Base-by-base conservation (phyloP, 306 rosid species). In the Echinosophora koreensis region DNA sequence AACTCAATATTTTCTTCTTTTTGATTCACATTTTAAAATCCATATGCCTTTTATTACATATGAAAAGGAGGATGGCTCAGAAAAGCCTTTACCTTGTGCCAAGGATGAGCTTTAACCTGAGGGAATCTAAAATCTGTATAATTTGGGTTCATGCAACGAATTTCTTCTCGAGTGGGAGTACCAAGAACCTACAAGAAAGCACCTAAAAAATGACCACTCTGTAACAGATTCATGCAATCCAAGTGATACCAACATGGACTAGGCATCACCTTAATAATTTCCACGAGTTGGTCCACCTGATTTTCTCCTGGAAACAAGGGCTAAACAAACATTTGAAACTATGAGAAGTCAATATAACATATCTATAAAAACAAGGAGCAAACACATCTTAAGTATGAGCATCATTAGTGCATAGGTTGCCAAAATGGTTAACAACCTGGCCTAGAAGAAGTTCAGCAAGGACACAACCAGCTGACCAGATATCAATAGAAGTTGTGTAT, bases 381-480 rank as follows among this genome's bases (percentile, higher is more conserved):
- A 42, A 60, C 50, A 60, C 6, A 10, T 78, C 41, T 37, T 4
- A 10, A 63, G 49, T 14, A 52, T 41, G 42, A 55, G 69, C 62
- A 60, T 66, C 37, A 77, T 39, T 59, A 49, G 8, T 30, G 17
- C 14, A 69, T n/a, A 38, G 55, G 39, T 27, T 39, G n/a, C 75
- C 44, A 77, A 10, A 42, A 56, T 64, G 66, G 55, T 73, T 44
- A 77, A 79, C 46, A 73, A 92, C 97, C 95, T 88, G 93, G 73
- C 96, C 96, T 38, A 89, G 73, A 83, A 92, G 97, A 81, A 92
- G 93, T 85, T 92, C 96, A 22, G 97, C 97, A 55, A 92, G 96
- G 65, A 87, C 97, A 84, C 97, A 92, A 58, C 97, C 97, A 89
- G 93, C 96, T 44, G 97, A 92, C 97, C 97, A 90, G 69, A 92